Base-by-base conservation (phyloP, 2,329 filamentous ascomycete genomes). In the Penicillium sp. region DNA sequence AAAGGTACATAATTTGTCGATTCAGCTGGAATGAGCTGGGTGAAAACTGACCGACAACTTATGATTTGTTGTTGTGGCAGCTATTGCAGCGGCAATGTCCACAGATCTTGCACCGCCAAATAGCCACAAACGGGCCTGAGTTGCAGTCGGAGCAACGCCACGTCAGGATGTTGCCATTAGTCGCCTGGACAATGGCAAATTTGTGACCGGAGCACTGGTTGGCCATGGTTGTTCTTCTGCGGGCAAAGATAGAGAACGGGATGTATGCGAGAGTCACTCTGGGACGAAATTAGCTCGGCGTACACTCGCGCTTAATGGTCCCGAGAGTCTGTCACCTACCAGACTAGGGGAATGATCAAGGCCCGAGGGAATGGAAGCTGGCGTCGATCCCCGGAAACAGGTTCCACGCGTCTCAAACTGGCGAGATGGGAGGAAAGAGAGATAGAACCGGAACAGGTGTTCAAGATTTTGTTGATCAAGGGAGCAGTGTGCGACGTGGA, bases 61-160 rank as follows among this genome's bases (percentile, higher is more conserved):
- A 76, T 49, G 62, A 69, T 66, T 77, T 78, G 52, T 71, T 66
- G 51, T 68, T 76, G 67, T 78, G 73, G 69, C 77, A 79, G 42
- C 69, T 62, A 61, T 79, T 75, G 68, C 77, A 79, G 22, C 76
- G 77, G 66, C 71, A 77, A 61, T 77, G 72, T 35, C 74, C 73
- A 70, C 77, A 79, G 59, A 76, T 70, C 69, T 79, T 79, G 73
- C 77, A 79, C 26, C 72, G 76, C 77, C 77, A 79, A 64, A 79
- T 78, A 26, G 77, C 77, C 46, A 75, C 67, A 58, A 74, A 78
- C 38, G 77, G 77, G 25, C 77, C 77, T 43, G 72, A 71, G 65
- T 76, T 78, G 70, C 77, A 79, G 64, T 77, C 74, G 4, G 75
- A 78, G 65, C 77, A 79, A n/a, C 75, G 73, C 77, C 77, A 79